Evolutionary conservation across 2,329 filamentous ascomycete species (phyloP).

Genomic region (Teratosphaeria epicoccoides): DNA sequence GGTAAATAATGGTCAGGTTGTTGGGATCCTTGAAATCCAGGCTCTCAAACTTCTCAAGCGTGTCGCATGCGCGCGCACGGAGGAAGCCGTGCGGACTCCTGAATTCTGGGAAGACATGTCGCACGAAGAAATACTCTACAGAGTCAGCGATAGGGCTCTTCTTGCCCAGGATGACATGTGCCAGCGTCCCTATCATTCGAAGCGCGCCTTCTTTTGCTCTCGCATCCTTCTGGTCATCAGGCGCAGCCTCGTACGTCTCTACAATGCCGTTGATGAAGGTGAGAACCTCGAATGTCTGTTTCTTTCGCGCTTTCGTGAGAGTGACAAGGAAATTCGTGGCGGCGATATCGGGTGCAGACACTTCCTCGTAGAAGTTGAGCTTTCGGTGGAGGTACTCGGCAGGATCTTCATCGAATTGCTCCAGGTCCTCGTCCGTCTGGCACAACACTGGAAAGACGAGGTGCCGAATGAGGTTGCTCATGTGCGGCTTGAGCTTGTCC

Average conservation of each 20-base stretch:
- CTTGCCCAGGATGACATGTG: conserved; percentile 89
- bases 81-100: conserved; percentile 84
- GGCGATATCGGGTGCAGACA: conserved; percentile 86
- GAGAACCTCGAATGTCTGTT: conserved; percentile 90
- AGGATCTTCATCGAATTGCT: conserved; percentile 87
- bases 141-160: conserved; percentile 97
- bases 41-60: conserved; percentile 94
- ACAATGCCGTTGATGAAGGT: conserved; percentile 93
- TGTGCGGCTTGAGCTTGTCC: conserved; percentile 83
- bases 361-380: conserved; percentile 95
- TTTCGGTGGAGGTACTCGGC: conserved; percentile 96
- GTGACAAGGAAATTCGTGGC: conserved; percentile 95
- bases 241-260: conserved; percentile 75
- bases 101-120: conserved; percentile 97
- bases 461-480: conserved; percentile 86
- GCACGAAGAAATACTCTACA: conserved; percentile 96
- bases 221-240: conserved; percentile 84
- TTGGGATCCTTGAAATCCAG: conserved; percentile 93
- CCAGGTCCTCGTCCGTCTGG: conserved; percentile 80
- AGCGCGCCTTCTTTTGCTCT: conserved; percentile 93
- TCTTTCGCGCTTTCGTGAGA: conserved; percentile 84
- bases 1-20: conserved; percentile 92
- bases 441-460: conserved; percentile 93
- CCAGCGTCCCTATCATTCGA: conserved; percentile 91
- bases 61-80: conserved; percentile 89